Evolutionary conservation across 2,329 filamentous ascomycete genomes (phyloP).

Genomic region (Trichoderma oligosporum): DNA sequence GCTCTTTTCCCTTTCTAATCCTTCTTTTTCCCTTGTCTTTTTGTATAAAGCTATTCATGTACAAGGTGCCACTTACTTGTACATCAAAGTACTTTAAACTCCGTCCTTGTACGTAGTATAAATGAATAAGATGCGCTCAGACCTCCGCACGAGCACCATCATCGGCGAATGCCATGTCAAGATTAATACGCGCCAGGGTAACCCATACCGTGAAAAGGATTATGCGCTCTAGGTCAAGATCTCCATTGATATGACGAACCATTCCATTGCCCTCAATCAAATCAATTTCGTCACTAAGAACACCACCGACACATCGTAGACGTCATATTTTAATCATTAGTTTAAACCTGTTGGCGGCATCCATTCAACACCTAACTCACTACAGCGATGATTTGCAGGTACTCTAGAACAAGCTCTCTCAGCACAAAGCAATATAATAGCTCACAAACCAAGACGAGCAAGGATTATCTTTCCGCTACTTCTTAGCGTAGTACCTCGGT

Average conservation of each 20-base stretch:
- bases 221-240: slow-evolving; percentile 1
- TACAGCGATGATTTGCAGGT: not conserved
- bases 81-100: not conserved
- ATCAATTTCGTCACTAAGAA: slow-evolving; percentile 7
- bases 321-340: slow-evolving; percentile 4
- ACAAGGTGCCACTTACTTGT: not conserved
- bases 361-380: not conserved
- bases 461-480: slow-evolving; percentile 4
- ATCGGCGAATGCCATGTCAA: not conserved
- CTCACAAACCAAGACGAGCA: not conserved
- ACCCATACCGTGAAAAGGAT: not conserved
- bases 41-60: not conserved
- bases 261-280: not conserved
- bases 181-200: not conserved
- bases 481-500: slow-evolving; percentile 1
- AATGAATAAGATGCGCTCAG: not conserved
- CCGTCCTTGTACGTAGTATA: too few species aligned
- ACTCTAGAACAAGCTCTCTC: not conserved
- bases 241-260: not conserved
- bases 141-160: not conserved
- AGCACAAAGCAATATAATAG: not conserved
- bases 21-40: not conserved
- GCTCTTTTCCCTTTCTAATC: not conserved
- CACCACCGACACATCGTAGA: not conserved
- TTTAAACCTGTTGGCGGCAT: not conserved